Base-by-base conservation (phyloP, 75 land plant species). In the Adiantum capillusveneris region DNA sequence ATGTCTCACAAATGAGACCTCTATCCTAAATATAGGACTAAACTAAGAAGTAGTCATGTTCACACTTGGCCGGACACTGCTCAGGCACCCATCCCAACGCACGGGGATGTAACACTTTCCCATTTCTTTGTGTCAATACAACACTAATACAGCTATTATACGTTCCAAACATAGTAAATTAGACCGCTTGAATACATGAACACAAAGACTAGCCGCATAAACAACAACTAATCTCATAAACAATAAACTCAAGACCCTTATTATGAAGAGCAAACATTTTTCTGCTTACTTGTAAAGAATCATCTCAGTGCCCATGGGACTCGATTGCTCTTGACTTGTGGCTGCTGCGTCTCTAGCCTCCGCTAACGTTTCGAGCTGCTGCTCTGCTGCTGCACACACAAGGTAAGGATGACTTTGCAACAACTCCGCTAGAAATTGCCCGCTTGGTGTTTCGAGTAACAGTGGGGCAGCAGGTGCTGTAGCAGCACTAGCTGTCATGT, bases 331-430 rank as follows among this genome's bases (percentile, higher is more conserved):
- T 42, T 81, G 43, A 19, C 72, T 20, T 13, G 46, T 34, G 59
- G 72, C 81, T 34, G 37, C 9, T 20, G 80, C 72, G 6, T 79
- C 75, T 53, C 78, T 62, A 63, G 73, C 78, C 21, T 65, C 78
- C 27, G 81, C 75, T 21, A 86, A 80, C 60, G 67, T 70, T 49
- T 86, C 75, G 0, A 86, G 82, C 60, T 86, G 90, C 57, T 83
- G 72, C 21, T 86, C 90, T 53, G 81, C 83, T 20, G 90, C 86
- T 24, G 86, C 86, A 53, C 75, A 80, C 11, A 86, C 68, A 26
- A 86, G 81, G 57, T 86, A 83, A 9, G 90, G 90, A 51, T 83
- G 90, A 67, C 73, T 83, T 25, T 60, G 27, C 27, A 82, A 69
- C 27, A 82, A 67, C 58, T 76, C 66, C n/a, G 78, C 71, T 19